Evolutionary conservation across 2,329 filamentous ascomycete species (phyloP), one percentile per base, ranked within the genome.

Genomic region (Polytolypa hystricis): DNA sequence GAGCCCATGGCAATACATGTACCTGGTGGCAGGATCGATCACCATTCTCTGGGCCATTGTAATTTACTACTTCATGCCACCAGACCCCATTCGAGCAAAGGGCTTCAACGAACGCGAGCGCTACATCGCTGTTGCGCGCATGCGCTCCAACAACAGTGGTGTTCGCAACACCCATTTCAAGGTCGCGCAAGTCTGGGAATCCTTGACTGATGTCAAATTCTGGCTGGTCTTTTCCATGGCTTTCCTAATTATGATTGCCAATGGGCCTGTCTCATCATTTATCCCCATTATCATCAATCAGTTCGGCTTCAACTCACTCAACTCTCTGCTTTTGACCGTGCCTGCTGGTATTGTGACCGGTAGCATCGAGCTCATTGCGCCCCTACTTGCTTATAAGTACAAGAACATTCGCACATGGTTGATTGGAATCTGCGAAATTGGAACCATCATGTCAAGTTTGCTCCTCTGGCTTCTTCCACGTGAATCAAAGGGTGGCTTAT

Each of bases 1-100:
- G 28, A 68, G 64, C 28, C 61, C 69, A 3, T 85, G 79, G 79
- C 78, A 82, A 58, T 81, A 80, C 47, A 78, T 83, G 40, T 83
- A 81, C 51, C 61, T 83, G 10, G 60, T 82, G 12, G 76, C 77
- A 1, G 78, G 78, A 0, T 64, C 62, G 0, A 48, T 82, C 33
- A 82, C 79, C 0, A 71, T 81, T 25, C 31, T 79, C 3, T 42
- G 40, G 40, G 59, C 56, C 0, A 41, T 61, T 5, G 37, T 58
- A 1, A 51, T 67, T 9, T 46, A 55, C 27, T 58, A 63, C 33
- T 43, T 65, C 4, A 47, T 67, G 3, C 63, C 64, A 0, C 49
- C 58, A 0, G 60, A 62, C 34, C 65, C 64, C 0, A 54, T 66
- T 5, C 51, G 55, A 2, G 65, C 62, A 2, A 61, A 59, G 26